A percentile compares a stretch with the other conserved stretches of the same genome.
Conservation (phyloP, 148 eudicot genomes). For the Rhododendron vialii region DNA sequence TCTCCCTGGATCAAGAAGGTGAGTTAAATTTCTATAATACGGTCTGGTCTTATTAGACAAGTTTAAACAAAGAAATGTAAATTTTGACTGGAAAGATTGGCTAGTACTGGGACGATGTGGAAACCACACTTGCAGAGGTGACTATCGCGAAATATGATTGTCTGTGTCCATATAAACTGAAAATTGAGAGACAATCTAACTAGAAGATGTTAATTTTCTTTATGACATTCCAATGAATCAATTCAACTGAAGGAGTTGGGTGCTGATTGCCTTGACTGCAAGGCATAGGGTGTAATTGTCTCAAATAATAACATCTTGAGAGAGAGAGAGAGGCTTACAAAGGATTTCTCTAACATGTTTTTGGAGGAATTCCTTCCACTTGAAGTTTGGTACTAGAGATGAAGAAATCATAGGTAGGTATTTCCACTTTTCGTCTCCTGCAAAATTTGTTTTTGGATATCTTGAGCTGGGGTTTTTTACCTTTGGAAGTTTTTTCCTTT, state of each 20-base stretch:
- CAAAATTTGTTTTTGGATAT: not conserved
- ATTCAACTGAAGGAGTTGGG: not conserved
- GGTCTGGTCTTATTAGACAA: not conserved
- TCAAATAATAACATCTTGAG: not conserved
- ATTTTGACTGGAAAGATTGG: not conserved
- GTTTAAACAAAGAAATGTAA: not conserved
- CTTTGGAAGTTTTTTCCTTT: not conserved
- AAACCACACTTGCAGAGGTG: not conserved
- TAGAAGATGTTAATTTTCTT: not conserved
- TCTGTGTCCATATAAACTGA: no score
- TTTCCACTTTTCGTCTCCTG: not conserved
- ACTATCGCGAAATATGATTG: not conserved
- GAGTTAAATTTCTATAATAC: conserved; percentile 2
- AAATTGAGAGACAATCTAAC: not conserved
- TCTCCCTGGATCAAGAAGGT: conserved; percentile 74
- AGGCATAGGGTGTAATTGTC: not conserved
- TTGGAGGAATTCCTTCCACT: not conserved
- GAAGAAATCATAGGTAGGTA: not conserved
- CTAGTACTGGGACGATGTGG: not conserved
- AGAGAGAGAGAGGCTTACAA: no score
- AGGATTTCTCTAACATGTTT: not conserved
- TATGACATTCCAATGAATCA: not conserved
- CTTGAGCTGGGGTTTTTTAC: not conserved
- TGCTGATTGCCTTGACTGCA: not conserved
- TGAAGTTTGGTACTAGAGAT: not conserved